Evolutionary conservation across 371 early-diverging fungal genomes (phyloP).

Genomic region (Mucor lusitanicus): DNA sequence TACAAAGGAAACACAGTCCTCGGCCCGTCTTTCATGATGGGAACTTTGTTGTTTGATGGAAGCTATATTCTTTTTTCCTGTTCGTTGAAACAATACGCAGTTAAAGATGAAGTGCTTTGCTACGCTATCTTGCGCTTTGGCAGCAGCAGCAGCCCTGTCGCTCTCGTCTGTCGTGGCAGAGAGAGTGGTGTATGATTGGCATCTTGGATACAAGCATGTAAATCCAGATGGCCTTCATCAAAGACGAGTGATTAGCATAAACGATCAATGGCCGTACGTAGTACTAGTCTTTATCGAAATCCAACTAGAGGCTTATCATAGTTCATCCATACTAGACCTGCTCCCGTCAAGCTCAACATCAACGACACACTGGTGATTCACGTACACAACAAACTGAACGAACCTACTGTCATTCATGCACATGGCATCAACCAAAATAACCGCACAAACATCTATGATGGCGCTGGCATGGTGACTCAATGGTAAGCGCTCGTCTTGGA

Average conservation of each 20-base stretch:
- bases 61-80: background rate
- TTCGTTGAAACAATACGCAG: background rate
- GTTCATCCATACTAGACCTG: slow-evolving; percentile 27
- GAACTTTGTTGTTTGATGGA: background rate
- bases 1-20: background rate
- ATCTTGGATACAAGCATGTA: slow-evolving; percentile 62
- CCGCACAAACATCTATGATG: slow-evolving; percentile 62
- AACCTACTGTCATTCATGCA: slow-evolving; percentile 63
- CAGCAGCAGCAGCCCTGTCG: background rate
- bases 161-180: slow-evolving; percentile 25
- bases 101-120: background rate
- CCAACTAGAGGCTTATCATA: background rate
- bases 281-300: background rate
- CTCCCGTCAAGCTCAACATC: slow-evolving; percentile 38
- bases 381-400: slow-evolving; percentile 63
- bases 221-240: slow-evolving; percentile 69
- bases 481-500: slow-evolving; percentile 29
- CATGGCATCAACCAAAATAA: slow-evolving; percentile 70
- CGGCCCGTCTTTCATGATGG: background rate
- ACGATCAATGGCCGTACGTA: slow-evolving; percentile 72
- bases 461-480: slow-evolving; percentile 66
- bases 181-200: slow-evolving; percentile 67
- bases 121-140: background rate
- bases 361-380: slow-evolving; percentile 65
- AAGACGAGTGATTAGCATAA: slow-evolving; percentile 74